Evolutionary conservation across 2,329 filamentous ascomycete species (phyloP).

Genomic region (Aureobasidium sp.): DNA sequence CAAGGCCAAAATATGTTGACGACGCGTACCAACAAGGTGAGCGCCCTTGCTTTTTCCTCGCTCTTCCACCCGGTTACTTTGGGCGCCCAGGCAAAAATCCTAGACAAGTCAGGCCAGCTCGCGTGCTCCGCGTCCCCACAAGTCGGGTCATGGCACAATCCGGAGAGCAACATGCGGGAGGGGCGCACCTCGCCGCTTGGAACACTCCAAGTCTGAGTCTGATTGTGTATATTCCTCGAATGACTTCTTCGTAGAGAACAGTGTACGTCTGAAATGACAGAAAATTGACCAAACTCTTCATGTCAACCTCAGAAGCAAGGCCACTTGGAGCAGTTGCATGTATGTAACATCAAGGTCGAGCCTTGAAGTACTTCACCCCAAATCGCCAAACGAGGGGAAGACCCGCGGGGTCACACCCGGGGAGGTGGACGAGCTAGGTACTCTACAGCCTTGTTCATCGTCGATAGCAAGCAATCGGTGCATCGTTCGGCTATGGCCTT

Average conservation of each 20-base stretch:
- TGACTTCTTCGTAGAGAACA: background rate
- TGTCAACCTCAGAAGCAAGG: background rate
- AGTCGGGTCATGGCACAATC: constrained; percentile 6
- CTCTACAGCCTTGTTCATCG: background rate
- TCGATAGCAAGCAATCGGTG: background rate
- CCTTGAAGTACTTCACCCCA: background rate
- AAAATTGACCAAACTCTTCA: background rate
- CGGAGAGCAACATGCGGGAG: background rate
- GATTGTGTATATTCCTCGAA: background rate
- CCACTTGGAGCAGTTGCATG: background rate
- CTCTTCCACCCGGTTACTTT: background rate
- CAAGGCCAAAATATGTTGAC: background rate
- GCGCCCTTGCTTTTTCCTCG: background rate
- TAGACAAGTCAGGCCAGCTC: constrained; percentile 6
- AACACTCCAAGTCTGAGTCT: background rate
- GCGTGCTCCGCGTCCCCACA: constrained; percentile 11
- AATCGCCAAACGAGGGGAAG: background rate
- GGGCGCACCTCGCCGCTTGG: background rate
- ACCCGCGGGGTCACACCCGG: background rate
- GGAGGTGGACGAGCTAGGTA: background rate
- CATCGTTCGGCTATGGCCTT: background rate
- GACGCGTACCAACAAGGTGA: background rate
- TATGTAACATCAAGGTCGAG: background rate
- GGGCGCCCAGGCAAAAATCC: constrained; percentile 3
- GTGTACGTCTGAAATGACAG: background rate